Evolutionary conservation across 495 filamentous ascomycete species (phyloP).

Genomic region (Tuber melanosporum): DNA sequence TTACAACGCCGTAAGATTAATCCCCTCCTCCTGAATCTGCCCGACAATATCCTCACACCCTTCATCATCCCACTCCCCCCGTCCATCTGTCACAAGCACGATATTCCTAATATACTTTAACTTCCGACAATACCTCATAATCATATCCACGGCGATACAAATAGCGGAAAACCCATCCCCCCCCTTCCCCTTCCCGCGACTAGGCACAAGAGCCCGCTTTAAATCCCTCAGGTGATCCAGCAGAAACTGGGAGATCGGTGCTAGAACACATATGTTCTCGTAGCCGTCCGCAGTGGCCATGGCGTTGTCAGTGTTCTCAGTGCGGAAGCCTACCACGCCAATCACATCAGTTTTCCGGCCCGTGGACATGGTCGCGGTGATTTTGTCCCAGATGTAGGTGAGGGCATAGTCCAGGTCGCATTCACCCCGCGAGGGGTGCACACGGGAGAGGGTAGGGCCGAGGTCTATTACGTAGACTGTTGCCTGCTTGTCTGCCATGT

Average conservation of each 20-base stretch:
- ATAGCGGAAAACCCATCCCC: constrained; percentile 88
- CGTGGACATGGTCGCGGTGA: constrained; percentile 69
- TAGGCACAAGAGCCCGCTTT: constrained; percentile 57
- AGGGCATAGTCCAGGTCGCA: constrained; percentile 84
- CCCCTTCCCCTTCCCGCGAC: constrained; percentile 51
- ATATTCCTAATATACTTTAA: constrained; percentile 83
- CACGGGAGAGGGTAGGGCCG: constrained; percentile 72
- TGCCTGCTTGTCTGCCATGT: constrained; percentile 90
- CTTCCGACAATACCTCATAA: constrained; percentile 70
- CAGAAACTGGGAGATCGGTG: constrained; percentile 65
- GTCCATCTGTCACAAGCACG: constrained; percentile 75
- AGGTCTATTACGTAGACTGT: constrained; percentile 89
- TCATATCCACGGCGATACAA: constrained; percentile 79
- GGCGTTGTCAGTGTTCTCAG: constrained; percentile 68
- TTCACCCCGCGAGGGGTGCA: constrained; percentile 62
- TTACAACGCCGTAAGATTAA: constrained; percentile 74
- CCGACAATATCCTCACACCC: constrained; percentile 58
- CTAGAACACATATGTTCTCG: constrained; percentile 67
- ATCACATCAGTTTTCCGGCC: constrained; percentile 73
- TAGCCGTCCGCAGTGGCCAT: constrained; percentile 58
- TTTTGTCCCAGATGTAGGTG: constrained; percentile 95
- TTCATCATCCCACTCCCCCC: constrained; percentile 60
- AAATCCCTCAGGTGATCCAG: constrained; percentile 63
- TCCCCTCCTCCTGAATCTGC: constrained; percentile 65
- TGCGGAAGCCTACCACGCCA: constrained; percentile 76